Conservation (phyloP, 2,329 filamentous ascomycete species). For the Alternaria triticina region DNA sequence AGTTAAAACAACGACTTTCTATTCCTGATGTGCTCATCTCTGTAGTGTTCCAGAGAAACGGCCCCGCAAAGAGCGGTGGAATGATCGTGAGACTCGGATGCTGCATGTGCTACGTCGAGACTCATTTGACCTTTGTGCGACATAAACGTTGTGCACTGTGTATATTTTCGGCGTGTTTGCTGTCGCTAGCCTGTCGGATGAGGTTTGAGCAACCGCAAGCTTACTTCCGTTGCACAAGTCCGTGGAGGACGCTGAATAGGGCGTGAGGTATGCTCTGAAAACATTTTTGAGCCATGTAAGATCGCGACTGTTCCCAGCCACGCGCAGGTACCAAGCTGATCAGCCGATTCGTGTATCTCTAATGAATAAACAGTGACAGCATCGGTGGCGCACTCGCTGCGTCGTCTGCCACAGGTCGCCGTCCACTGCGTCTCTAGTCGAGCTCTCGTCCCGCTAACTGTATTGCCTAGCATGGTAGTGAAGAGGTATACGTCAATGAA, state of each 20-base stretch:
- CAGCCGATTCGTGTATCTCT: neutral
- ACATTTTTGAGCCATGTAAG: neutral
- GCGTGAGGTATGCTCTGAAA: neutral
- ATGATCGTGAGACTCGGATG: neutral
- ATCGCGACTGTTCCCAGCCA: neutral
- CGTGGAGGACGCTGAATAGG: neutral
- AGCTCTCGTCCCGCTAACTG: neutral
- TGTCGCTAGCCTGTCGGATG: neutral
- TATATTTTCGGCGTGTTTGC: neutral
- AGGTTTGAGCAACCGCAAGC: neutral
- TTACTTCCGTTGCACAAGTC: neutral
- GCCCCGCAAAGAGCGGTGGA: neutral
- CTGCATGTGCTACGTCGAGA: neutral
- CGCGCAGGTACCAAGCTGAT: neutral
- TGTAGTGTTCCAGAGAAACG: neutral
- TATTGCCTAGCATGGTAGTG: slow-evolving; percentile 11
- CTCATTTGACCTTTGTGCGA: neutral
- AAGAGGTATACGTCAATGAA: slow-evolving; percentile 1
- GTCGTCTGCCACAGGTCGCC: neutral
- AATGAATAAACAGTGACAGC: neutral
- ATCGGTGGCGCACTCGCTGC: neutral
- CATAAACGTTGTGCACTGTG: neutral
- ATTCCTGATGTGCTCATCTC: neutral
- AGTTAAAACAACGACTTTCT: neutral
- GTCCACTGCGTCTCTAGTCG: neutral